phyloP scores from a whole-genome alignment of 257 asterid species.

The Capsicum baccatum region DNA sequence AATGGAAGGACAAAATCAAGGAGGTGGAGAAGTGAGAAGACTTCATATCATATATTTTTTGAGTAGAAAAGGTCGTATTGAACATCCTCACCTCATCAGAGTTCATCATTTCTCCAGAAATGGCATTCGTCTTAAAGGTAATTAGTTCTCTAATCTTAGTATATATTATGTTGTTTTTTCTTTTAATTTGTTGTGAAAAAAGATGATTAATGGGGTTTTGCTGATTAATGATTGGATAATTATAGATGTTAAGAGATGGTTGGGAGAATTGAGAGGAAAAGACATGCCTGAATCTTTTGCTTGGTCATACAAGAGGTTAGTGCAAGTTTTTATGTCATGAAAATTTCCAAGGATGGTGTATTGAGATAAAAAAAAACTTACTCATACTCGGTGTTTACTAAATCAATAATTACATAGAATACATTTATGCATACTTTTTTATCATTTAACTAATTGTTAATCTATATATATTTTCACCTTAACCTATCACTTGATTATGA shows the following conservation, averaged over 20 bases:
- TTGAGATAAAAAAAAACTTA: too few relatives aligned
- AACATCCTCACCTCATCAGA: constrained; percentile 89
- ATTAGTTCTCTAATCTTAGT: not conserved
- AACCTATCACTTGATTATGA: too few relatives aligned
- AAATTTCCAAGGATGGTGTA: not conserved
- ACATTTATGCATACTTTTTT: too few relatives aligned
- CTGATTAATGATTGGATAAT: not conserved
- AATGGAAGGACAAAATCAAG: constrained; percentile 62
- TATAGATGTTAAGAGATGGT: constrained; percentile 89
- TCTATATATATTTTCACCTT: too few relatives aligned
- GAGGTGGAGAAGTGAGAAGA: constrained; percentile 71
- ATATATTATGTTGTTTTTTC: not conserved
- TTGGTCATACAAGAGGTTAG: constrained; percentile 94
- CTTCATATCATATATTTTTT: constrained; percentile 81
- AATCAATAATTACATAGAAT: too few relatives aligned
- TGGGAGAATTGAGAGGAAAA: constrained; percentile 80
- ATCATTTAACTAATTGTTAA: too few relatives aligned
- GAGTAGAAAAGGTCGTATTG: constrained; percentile 74
- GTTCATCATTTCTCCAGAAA: constrained; percentile 75
- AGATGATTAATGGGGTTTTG: too few relatives aligned
- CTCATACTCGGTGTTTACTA: too few relatives aligned
- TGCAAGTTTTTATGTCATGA: not conserved
- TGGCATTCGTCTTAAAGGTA: constrained; percentile 82
- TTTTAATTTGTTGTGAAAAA: not conserved
- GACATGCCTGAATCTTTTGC: constrained; percentile 82